Evolutionary conservation across 2,329 filamentous ascomycete species (phyloP).

Genomic region (Phaeosphaeria sp.): DNA sequence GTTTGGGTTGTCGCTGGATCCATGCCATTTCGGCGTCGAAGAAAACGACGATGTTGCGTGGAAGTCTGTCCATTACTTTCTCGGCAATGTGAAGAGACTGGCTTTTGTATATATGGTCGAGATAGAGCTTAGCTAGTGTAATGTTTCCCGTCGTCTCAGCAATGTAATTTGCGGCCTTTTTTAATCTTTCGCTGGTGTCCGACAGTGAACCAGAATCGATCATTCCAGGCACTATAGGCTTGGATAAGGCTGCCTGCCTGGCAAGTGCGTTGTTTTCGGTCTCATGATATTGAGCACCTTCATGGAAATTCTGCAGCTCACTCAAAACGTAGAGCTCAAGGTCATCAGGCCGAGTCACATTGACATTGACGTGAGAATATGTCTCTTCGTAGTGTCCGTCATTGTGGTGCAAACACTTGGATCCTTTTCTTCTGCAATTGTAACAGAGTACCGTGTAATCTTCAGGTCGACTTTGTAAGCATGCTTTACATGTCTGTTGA

Average conservation of each 20-base stretch:
- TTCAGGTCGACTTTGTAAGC: neutral
- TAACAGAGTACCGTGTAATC: neutral
- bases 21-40: constrained; percentile 19
- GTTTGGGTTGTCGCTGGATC: constrained; percentile 11
- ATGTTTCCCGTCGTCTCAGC: constrained; percentile 13
- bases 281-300: neutral
- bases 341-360: constrained; percentile 1
- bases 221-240: no score
- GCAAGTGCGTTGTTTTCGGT: neutral
- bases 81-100: constrained; percentile 15
- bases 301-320: constrained; percentile 3
- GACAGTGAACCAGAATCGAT: neutral
- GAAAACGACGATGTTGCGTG: constrained; percentile 23
- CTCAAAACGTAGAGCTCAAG: constrained; percentile 16
- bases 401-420: neutral
- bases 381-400: constrained; percentile 1
- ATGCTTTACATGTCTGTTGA: neutral
- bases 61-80: constrained; percentile 20
- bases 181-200: constrained; percentile 17
- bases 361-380: constrained; percentile 16
- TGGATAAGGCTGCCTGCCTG: neutral
- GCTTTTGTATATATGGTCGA: constrained; percentile 22
- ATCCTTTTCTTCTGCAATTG: neutral
- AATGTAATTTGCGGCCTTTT: constrained; percentile 3
- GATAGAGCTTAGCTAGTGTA: constrained; percentile 19